Evolutionary conservation across 208 protist genomes (phyloP), one percentile per base, ranked within the genome.

Genomic region (Porcisia hertigi): DNA sequence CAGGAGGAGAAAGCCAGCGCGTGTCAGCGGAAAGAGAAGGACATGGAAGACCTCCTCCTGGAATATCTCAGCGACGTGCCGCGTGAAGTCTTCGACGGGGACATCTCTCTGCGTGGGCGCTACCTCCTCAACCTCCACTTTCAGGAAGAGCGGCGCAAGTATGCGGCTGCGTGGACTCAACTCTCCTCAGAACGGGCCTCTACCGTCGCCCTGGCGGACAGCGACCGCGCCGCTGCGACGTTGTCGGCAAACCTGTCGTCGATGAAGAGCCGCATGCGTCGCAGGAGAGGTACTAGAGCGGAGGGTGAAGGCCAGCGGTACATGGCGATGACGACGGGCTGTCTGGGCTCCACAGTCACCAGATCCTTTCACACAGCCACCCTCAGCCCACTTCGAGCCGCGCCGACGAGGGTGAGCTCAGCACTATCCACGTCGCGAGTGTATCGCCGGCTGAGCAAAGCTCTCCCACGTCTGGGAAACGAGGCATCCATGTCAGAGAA

Each of bases 21-120:
- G n/a, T 39, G 43, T 14, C 66, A 11, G 47, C 73, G 34, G 75
- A 9, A 55, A 67, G 66, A 77, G n/a, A 7, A 59, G 9, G 79
- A 86, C 30, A 83, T 87, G 41, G 89, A 94, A 67, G 89, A 94
- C 49, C 62, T 71, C 11, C 81, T 96, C 34, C 72, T 96, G 47
- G 77, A 75, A 1, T 96, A 90, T 75, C 71, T 96, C 11, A 77
- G 78, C 36, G 88, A 89, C 30, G 72, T 94, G 16, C 83, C 85
- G 12, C 53, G 81, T 16, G 90, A 94, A 18, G 87, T 93, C 55
- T 96, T 94, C 76, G 73, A 85, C 45, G 77, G 76, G 3, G 34
- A 58, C 14, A 73, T 90, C 25, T 92, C 89, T 6, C 79, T 96
- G 53, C 90, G 92, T 0, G 86, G 92, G 58, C 85, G 90, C 30